phyloP scores from a whole-genome alignment of 257 asterid species.

The Gardenia jasminoides region DNA sequence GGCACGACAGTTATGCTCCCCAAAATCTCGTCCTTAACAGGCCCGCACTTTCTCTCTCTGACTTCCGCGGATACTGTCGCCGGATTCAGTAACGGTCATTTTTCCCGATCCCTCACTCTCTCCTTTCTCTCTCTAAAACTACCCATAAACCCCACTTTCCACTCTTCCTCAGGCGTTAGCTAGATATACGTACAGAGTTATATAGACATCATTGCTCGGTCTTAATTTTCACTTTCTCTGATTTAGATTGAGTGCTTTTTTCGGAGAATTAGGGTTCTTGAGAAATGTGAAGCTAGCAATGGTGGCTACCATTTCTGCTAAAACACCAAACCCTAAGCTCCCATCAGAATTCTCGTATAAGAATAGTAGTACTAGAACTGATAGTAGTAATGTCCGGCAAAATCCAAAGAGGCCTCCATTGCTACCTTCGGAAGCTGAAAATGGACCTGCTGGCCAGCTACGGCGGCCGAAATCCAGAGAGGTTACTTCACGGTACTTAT shows the following conservation, averaged over 20 bases:
- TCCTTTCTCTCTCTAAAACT: slow-evolving; percentile 32
- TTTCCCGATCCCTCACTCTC: slow-evolving; percentile 28
- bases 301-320: slow-evolving; percentile 59
- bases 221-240: slow-evolving; percentile 16
- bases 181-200: neutral
- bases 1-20: slow-evolving; percentile 38
- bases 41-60: slow-evolving; percentile 13
- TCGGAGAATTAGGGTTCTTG: slow-evolving; percentile 24
- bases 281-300: slow-evolving; percentile 51
- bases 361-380: slow-evolving; percentile 3
- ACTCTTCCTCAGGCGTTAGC: slow-evolving; percentile 13
- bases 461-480: slow-evolving; percentile 58
- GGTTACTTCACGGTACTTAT: slow-evolving; percentile 60
- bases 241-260: slow-evolving; percentile 17
- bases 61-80: slow-evolving; percentile 29
- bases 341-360: slow-evolving; percentile 24
- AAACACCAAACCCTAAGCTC: slow-evolving; percentile 51
- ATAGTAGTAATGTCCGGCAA: slow-evolving; percentile 16
- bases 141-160: slow-evolving; percentile 20
- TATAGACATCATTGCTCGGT: slow-evolving; percentile 9
- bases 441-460: slow-evolving; percentile 37
- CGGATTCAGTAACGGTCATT: slow-evolving; percentile 49
- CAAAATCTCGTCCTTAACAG: slow-evolving; percentile 30
- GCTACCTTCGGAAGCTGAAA: slow-evolving; percentile 57
- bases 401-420: slow-evolving; percentile 57